These are phyloP conservation scores for Dunaliella sp. DNA, from an alignment of 139 green algal species.

Conservation along the genomic window DNA sequence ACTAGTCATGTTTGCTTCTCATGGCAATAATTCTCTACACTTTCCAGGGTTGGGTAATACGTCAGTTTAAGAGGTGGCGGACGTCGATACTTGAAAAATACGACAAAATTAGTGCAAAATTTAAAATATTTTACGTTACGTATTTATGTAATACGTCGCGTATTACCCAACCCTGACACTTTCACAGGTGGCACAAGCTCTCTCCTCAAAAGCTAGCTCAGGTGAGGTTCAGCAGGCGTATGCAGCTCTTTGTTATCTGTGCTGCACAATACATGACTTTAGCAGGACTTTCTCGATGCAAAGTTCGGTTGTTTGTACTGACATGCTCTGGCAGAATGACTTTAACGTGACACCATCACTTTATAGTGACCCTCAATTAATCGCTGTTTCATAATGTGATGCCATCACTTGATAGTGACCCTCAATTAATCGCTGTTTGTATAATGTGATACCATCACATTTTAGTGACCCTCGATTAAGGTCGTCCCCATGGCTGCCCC, in stretches of 20 bases:
- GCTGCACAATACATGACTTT: background rate
- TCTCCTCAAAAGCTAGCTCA: slow-evolving; percentile 41
- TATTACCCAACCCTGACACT: too few species aligned
- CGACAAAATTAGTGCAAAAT: too few species aligned
- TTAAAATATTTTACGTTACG: too few species aligned
- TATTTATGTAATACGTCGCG: too few species aligned
- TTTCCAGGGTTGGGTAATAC: too few species aligned
- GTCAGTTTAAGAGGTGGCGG: too few species aligned
- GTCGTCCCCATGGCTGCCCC: too few species aligned
- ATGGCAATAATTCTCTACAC: too few species aligned
- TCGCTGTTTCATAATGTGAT: background rate
- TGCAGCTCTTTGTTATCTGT: background rate
- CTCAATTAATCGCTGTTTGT: background rate
- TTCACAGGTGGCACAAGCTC: slow-evolving; percentile 68
- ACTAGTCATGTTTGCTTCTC: too few species aligned
- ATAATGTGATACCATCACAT: background rate
- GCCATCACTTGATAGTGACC: background rate
- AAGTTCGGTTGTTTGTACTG: background rate
- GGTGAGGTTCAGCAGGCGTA: background rate
- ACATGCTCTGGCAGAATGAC: background rate
- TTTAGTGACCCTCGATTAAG: background rate
- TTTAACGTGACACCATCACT: background rate
- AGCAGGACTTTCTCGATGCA: background rate
- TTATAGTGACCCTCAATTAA: background rate
- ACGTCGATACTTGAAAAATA: too few species aligned